phyloP scores from a whole-genome alignment of 2,329 filamentous ascomycete genomes.

The Gnomoniopsis smithogilvyi region DNA sequence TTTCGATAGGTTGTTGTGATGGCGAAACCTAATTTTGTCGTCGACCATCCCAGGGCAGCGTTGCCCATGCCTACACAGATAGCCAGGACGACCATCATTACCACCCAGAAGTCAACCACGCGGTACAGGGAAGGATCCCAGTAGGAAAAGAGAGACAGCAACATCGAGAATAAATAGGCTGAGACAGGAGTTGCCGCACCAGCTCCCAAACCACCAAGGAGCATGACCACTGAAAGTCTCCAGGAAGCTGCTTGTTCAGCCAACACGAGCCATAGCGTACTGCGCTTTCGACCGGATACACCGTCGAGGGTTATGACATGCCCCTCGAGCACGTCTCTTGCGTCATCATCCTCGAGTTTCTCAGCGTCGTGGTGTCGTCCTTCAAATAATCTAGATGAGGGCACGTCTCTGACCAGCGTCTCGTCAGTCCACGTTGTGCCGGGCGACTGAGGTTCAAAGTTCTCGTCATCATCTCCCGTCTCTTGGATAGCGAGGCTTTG shows the following conservation, averaged over 20 bases:
- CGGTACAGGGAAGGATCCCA: neutral
- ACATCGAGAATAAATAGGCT: constrained; percentile 52
- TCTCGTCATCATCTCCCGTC: neutral
- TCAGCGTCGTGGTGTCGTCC: neutral
- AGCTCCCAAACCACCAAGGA: constrained; percentile 16
- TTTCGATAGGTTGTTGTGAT: constrained; percentile 33
- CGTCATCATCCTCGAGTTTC: neutral
- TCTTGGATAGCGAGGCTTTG: neutral
- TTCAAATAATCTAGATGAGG: neutral
- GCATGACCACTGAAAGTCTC: neutral
- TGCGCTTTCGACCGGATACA: no score
- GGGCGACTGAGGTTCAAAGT: neutral
- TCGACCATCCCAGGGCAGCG: constrained; percentile 12
- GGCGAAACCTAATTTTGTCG: constrained; percentile 10
- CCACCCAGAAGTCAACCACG: constrained; percentile 13
- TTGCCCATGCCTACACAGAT: constrained; percentile 5
- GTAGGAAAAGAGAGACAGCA: constrained; percentile 45
- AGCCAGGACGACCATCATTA: constrained; percentile 7
- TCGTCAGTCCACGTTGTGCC: neutral
- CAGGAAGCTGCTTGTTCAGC: neutral
- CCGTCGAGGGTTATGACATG: neutral
- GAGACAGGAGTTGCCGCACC: constrained; percentile 35
- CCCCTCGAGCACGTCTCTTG: neutral
- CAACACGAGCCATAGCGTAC: neutral
- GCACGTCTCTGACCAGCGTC: neutral